Conservation (phyloP, 2,329 filamentous ascomycete species). For the Aspergillus sp. region DNA sequence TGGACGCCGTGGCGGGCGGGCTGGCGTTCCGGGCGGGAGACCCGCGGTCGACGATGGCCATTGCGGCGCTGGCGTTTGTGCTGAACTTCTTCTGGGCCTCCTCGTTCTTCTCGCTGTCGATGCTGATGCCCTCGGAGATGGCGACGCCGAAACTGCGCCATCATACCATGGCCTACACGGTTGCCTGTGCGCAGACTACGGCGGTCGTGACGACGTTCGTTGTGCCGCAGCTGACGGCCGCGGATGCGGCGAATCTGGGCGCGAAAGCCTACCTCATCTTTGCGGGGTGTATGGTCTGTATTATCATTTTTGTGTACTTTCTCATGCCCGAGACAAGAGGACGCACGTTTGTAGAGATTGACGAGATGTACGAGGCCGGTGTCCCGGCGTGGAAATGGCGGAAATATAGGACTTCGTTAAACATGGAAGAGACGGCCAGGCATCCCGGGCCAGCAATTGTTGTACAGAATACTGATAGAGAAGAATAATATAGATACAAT, state of each 20-base stretch:
- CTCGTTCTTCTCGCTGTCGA: slow-evolving; percentile 36
- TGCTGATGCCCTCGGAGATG: slow-evolving; percentile 36
- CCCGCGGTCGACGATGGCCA: slow-evolving; percentile 22
- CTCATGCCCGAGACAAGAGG: slow-evolving; percentile 31
- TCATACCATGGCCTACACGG: slow-evolving; percentile 37
- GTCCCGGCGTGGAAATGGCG: slow-evolving; percentile 35
- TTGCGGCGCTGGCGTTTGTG: slow-evolving; percentile 34
- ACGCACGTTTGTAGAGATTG: slow-evolving; percentile 32
- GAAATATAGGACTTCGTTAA: slow-evolving; percentile 22
- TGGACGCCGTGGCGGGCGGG: slow-evolving; percentile 33
- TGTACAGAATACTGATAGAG: too few species aligned
- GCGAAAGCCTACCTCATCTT: slow-evolving; percentile 36
- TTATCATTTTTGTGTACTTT: slow-evolving; percentile 28
- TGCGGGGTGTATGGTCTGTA: slow-evolving; percentile 30
- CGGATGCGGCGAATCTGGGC: slow-evolving; percentile 32
- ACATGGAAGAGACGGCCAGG: too few species aligned
- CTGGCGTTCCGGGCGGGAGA: slow-evolving; percentile 30
- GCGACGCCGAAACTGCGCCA: slow-evolving; percentile 37
- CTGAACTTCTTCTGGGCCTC: slow-evolving; percentile 41
- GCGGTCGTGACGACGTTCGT: slow-evolving; percentile 41
- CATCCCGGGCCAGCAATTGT: too few species aligned
- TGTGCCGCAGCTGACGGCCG: slow-evolving; percentile 34
- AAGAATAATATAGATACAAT: too few species aligned
- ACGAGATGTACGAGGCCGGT: slow-evolving; percentile 34
- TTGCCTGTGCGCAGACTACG: slow-evolving; percentile 35